Evolutionary conservation across 2,329 filamentous ascomycete genomes (phyloP).

Genomic region (Amesomyces nigricolor): DNA sequence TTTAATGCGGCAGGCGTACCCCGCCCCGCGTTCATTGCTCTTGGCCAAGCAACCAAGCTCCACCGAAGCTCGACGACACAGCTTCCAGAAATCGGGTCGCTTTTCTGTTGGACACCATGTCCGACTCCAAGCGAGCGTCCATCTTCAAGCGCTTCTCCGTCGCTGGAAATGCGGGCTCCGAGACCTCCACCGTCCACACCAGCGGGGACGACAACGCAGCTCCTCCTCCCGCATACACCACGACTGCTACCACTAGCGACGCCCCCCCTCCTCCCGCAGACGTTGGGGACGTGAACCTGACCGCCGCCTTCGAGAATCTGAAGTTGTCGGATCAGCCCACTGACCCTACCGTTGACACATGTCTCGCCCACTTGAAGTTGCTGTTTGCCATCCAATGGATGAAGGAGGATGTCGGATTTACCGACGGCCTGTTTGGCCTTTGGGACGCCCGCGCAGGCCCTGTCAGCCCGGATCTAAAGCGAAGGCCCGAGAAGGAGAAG

Average conservation of each 20-base stretch:
- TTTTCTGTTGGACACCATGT: too few relatives aligned
- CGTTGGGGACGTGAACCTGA: constrained; percentile 14
- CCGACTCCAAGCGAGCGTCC: too few relatives aligned
- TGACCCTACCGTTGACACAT: constrained; percentile 48
- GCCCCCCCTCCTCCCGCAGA: not conserved
- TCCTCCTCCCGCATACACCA: constrained; percentile 9
- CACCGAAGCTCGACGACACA: too few relatives aligned
- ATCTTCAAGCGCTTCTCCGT: not conserved
- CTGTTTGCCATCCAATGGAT: constrained; percentile 62
- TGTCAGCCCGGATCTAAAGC: constrained; percentile 10
- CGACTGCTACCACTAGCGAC: not conserved
- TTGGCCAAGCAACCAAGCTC: too few relatives aligned
- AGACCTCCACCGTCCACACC: not conserved
- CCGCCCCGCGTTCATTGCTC: too few relatives aligned
- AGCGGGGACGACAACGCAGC: not conserved
- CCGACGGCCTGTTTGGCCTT: constrained; percentile 62
- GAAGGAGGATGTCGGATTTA: constrained; percentile 60
- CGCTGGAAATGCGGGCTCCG: not conserved
- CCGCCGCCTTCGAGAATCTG: constrained; percentile 24
- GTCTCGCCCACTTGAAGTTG: constrained; percentile 68
- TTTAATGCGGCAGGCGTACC: too few relatives aligned
- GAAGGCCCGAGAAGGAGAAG: constrained; percentile 2
- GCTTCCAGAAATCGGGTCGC: too few relatives aligned
- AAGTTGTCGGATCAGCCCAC: constrained; percentile 10
- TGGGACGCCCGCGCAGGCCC: constrained; percentile 40